Evolutionary conservation across 495 filamentous ascomycete species (phyloP), one percentile per base, ranked within the genome.

Genomic region (Platismatia glauca): DNA sequence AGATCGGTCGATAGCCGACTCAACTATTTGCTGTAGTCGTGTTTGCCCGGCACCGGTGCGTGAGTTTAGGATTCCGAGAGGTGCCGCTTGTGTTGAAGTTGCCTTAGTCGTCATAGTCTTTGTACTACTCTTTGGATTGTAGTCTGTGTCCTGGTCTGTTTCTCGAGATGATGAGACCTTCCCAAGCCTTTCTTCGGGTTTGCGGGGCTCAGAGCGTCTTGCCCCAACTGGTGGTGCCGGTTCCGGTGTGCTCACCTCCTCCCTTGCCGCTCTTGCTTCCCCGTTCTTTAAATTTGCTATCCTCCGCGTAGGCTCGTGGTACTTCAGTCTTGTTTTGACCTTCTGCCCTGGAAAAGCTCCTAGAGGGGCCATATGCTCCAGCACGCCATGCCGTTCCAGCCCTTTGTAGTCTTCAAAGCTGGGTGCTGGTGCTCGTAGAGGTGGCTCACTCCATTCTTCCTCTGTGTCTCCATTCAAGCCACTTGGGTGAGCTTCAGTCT

Each of bases 391-490:
- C 35, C 84, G 75, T 64, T 84, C 74, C 66, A 84, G 76, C 64
- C 79, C 85, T 53, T 68, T 67, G 68, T 81, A 73, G 61, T 93
- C 90, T 71, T 82, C 78, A 71, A 84, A 93, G 65, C 86, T 89
- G 3, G 90, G 82, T 33, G 71, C 73, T 64, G 87, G 85, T 34
- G 78, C 74, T 65, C 84, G 81, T 43, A 86, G 66, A 9, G 83
- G 78, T 5, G 90, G 90, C 73, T 95, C 90, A 52, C 81, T 72
- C 89, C 90, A 93, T 52, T 77, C 75, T 52, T 77, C 75, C 71
- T 82, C 75, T 37, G 78, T 74, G 16, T 70, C 68, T 22, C 67
- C 64, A 66, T 70, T 55, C 60, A 62, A 16, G 55, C 64, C 58
- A 68, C 74, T 59, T 67, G 69, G 66, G 39, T 66, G 34, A 20